phyloP scores from a whole-genome alignment of 176 grass and related monocot genomes.

The Aegilops speltoides region DNA sequence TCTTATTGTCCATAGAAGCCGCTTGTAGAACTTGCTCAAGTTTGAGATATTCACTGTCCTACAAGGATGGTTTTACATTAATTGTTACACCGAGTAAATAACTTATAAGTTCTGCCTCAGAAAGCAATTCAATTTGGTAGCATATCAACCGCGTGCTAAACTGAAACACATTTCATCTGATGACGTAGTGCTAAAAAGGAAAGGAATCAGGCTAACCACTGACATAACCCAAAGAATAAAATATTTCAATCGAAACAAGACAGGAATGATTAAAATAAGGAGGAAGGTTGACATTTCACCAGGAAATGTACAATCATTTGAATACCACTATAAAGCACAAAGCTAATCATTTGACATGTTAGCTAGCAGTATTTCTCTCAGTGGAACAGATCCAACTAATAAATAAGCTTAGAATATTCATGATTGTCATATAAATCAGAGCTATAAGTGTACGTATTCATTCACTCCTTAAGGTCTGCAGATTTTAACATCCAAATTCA shows the following conservation, averaged over 20 bases:
- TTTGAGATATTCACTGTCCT: conserved; percentile 56
- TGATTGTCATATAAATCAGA: background rate
- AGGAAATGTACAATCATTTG: background rate
- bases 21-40: conserved; percentile 60
- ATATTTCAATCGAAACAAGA: background rate
- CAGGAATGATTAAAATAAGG: background rate
- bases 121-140: background rate
- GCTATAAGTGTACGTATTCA: background rate
- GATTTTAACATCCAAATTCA: background rate
- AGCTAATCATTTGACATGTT: background rate
- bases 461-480: background rate
- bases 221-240: background rate
- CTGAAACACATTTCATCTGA: background rate
- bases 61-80: conserved; percentile 14
- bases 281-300: background rate
- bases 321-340: background rate
- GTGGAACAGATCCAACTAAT: background rate
- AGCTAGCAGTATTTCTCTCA: background rate
- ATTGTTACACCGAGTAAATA: background rate
- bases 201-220: background rate
- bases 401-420: background rate
- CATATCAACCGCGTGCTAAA: background rate
- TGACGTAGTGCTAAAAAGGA: background rate
- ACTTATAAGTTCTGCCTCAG: background rate
- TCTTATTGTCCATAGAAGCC: conserved; percentile 62